phyloP scores from a whole-genome alignment of 164 flowering plant genomes.

The Vitis amurensis region DNA sequence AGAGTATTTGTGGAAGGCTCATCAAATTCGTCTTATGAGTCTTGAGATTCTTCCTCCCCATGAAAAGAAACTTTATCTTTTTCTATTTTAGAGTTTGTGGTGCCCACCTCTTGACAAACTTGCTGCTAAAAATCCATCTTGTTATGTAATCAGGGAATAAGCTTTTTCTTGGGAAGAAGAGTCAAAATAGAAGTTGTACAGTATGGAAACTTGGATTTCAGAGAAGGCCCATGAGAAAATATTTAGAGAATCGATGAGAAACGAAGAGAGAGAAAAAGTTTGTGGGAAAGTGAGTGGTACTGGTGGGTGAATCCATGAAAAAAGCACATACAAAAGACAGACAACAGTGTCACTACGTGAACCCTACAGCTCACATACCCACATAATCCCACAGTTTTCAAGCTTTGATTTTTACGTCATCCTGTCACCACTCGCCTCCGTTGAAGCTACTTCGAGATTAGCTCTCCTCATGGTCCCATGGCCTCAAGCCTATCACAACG shows the following conservation, averaged over 20 bases:
- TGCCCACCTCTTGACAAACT: slow-evolving; percentile 54
- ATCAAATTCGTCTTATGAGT: slow-evolving; percentile 81
- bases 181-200: not conserved
- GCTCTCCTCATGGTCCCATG: too few relatives aligned
- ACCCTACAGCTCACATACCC: slow-evolving; percentile 1
- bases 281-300: not conserved
- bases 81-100: slow-evolving; percentile 65
- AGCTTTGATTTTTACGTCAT: not conserved
- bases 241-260: slow-evolving; percentile 1
- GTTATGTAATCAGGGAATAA: not conserved
- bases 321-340: slow-evolving; percentile 1
- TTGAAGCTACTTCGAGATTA: too few relatives aligned
- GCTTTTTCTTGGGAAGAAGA: slow-evolving; percentile 8
- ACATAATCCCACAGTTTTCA: not conserved
- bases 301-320: slow-evolving; percentile 11
- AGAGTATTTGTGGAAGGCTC: slow-evolving; percentile 62
- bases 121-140: not conserved
- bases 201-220: slow-evolving; percentile 16
- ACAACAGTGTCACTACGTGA: not conserved
- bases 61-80: slow-evolving; percentile 55
- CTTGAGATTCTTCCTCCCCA: slow-evolving; percentile 39
- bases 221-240: slow-evolving; percentile 11
- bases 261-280: not conserved
- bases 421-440: too few relatives aligned
- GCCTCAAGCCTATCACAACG: too few relatives aligned